Percentiles rank a stretch among this genome's conserved stretches.
phyloP scores from a whole-genome alignment of 2,329 filamentous ascomycete species.

The Chaetomiaceae sp. region DNA sequence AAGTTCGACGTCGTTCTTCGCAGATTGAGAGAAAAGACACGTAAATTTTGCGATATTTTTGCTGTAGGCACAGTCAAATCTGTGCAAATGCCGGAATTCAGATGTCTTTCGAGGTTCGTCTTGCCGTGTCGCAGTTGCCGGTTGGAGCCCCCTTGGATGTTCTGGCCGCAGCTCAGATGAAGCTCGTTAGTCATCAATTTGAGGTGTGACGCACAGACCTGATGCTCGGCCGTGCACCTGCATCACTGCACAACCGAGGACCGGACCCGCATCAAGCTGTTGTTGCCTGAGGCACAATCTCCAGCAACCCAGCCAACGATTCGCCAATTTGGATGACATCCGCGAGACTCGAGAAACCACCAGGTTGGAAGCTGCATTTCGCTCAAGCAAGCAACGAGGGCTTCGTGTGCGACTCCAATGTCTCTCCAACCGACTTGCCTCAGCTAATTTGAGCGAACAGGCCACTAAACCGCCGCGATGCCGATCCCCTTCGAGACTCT shows the following conservation, averaged over 20 bases:
- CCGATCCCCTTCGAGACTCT: constrained; percentile 61
- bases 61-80: constrained; percentile 1
- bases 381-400: constrained; percentile 18
- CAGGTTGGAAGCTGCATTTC: constrained; percentile 16
- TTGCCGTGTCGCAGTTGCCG: constrained; percentile 7
- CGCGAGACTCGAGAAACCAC: constrained; percentile 1
- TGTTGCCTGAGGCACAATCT: constrained; percentile 8
- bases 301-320: background rate
- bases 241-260: background rate
- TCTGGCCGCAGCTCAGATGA: background rate
- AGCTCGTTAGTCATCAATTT: constrained; percentile 3
- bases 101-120: constrained; percentile 3
- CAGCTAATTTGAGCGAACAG: constrained; percentile 21
- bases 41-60: constrained; percentile 14
- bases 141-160: background rate
- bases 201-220: background rate
- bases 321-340: constrained; percentile 12
- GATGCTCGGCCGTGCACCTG: too few species aligned
- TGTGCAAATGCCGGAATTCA: background rate
- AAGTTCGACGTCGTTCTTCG: background rate
- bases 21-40: constrained; percentile 16
- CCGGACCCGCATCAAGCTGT: too few species aligned
- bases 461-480: constrained; percentile 41
- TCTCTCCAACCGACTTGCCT: too few species aligned
- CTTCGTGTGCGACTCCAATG: constrained; percentile 19